Evolutionary conservation across 2,329 filamentous ascomycete species (phyloP), one percentile per base, ranked within the genome.

Genomic region (Scorias spongiosa): DNA sequence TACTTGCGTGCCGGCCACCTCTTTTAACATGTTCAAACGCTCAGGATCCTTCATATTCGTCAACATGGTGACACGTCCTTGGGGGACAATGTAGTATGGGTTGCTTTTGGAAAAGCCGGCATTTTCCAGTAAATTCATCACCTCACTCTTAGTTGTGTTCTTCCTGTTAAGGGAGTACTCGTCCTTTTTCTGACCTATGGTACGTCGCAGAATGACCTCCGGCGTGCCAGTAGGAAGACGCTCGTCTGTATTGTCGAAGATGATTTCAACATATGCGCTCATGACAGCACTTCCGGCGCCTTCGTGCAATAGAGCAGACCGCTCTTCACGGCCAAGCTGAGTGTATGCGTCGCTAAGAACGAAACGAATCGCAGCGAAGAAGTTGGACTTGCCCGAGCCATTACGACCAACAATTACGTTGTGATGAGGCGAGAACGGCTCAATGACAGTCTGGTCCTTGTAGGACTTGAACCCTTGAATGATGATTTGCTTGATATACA

Each of bases 401-500:
- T 98, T 98, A 70, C 91, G 89, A 54, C 91, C 91, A 58, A 98
- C 91, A 57, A 98, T 93, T 54, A 98, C 88, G 70, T 98, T 98
- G 58, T 89, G 91, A 58, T 93, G 93, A 43, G 89, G 81, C 39
- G 89, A 96, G 66, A 98, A 98, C 48, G 89, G 89, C 62, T 98
- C 91, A 62, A 96, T 95, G 63, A 95, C 85, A 42, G 87, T 96
- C 65, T 98, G 93, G 61, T 98, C 89, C 74, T 98, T 98, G 54
- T 65, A 93, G 87, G 87, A 95, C 70, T 98, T 98, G 70, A 98
- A 98, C 78, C 91, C 91, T 66, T 98, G 91, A 62, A 98, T 96
- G 65, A 95, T 96, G 65, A 96, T 95, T 71, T 98, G 91, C 67
- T 98, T 98, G 75, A 98, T 95, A 71, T 93, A 91, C 88, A 95